A percentile compares a stretch with the other conserved stretches of the same genome.
Conservation (phyloP, 805 yeast species). For the Kodamaea fukazawae region DNA sequence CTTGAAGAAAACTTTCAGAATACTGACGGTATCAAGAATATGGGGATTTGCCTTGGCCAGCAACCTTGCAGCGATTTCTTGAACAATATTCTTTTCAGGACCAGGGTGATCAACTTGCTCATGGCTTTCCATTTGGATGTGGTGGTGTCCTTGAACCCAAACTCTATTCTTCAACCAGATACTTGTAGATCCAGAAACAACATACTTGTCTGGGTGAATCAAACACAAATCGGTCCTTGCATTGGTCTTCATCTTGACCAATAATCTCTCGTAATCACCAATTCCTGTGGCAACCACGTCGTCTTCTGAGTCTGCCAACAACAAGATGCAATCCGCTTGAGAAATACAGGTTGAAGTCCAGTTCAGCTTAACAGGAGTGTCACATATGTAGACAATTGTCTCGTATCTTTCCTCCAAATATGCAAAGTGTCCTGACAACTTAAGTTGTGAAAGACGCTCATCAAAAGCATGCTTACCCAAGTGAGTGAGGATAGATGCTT, state of each 20-base stretch:
- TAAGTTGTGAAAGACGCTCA: constrained; percentile 70
- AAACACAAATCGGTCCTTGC: constrained; percentile 86
- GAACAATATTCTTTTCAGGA: constrained; percentile 16
- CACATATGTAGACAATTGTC: constrained; percentile 86
- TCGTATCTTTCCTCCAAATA: constrained; percentile 87
- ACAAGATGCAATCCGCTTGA: constrained; percentile 91
- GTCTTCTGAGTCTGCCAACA: constrained; percentile 80
- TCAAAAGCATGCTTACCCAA: constrained; percentile 93
- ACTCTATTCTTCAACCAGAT: constrained; percentile 80
- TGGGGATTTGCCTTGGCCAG: constrained; percentile 33
- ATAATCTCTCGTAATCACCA: constrained; percentile 81
- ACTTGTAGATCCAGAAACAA: constrained; percentile 80
- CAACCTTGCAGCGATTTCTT: constrained; percentile 36
- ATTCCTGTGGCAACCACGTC: constrained; percentile 55
- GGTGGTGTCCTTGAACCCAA: constrained; percentile 95
- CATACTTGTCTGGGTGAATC: constrained; percentile 78
- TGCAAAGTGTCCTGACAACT: constrained; percentile 84
- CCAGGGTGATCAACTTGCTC: constrained; percentile 11
- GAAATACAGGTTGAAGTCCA: constrained; percentile 94
- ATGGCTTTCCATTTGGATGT: constrained; percentile 63
- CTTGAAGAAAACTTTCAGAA: constrained; percentile 26
- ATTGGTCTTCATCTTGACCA: constrained; percentile 72
- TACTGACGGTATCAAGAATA: constrained; percentile 33
- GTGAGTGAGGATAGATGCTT: constrained; percentile 73
- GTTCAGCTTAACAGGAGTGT: constrained; percentile 72